Base-by-base conservation (phyloP, 345 rosid genomes). In the Gossypium bickii region DNA sequence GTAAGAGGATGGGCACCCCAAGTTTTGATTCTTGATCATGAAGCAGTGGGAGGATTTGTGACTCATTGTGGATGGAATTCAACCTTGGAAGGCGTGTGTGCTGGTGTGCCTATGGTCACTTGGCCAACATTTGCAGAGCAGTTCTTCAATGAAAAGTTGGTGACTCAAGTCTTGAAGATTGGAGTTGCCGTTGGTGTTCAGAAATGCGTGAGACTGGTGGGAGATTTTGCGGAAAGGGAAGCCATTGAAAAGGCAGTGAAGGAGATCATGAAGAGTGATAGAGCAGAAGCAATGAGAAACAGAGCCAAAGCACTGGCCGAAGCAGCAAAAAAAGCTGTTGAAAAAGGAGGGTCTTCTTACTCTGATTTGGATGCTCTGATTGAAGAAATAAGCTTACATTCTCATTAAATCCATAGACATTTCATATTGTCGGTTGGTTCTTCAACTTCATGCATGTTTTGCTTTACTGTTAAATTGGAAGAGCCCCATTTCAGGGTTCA, bases 1-100 rank as follows among this genome's bases (percentile, higher is more conserved):
- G 82, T 89, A 65, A 76, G 79, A 12, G 93, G 89, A 3, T 90
- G 96, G 93, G 90, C 87, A 0, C 92, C 93, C 0, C 92, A 90
- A 56, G 80, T 89, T 13, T 13, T 88, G 60, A 87, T 90, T 69
- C 90, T 90, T 17, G 87, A 83, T 3, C 89, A 90, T 68, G 76
- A 75, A 67, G 84, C 88, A 0, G 66, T 81, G 0, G 90, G 88
- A 22, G 90, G 82, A 17, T 88, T 90, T 34, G 75, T 90, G 78
- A 87, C 86, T 0, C 90, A 87, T 2, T 90, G 90, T 0, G 86
- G 90, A 1, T 88, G 89, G 92, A 90, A 88, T 80, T 88, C 87
- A 0, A 78, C 81, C 24, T 67, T 90, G 0, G 89, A 90, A 63
- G 90, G 81, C 2, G 71, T 89, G 1, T 60, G 82, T 1, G 87